Base-by-base conservation (phyloP, 2,329 filamentous ascomycete genomes). In the Sarocladiaceae sp. region DNA sequence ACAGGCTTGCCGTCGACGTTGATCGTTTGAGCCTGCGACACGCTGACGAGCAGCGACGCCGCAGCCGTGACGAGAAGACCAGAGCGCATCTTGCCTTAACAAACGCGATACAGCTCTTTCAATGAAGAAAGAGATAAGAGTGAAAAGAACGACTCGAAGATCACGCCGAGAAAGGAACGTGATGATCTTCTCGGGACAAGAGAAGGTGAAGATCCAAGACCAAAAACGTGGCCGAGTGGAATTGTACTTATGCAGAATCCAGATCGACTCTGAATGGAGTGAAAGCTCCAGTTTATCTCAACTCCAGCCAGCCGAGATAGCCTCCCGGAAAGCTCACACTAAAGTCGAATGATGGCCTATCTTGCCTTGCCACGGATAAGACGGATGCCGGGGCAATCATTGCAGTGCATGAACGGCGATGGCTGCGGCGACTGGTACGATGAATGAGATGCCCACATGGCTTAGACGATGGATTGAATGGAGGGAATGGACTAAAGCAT, bases 21-120 rank as follows among this genome's bases (percentile, higher is more conserved):
- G 46, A 64, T 59, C 25, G 60, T 64, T 56, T 64, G 60, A 26
- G 61, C 60, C 51, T 53, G 50, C 44, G 55, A 52, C 12, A 52
- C 48, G 50, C 53, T 52, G 40, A 42, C 52, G 48, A 60, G 49
- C 20, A 54, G 53, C 23, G 55, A 56, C 22, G 53, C 49, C 44
- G 56, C 55, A 25, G 28, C 54, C 52, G 52, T 42, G 52, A 56
- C 7, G 28, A 58, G 17, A 17, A 49, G 51, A 25, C 35, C 20
- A n/a, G 25, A 46, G 11, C 31, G 31, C 51, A 53, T 53, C n/a
- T 37, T 53, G 51, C n/a, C n/a, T n/a, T n/a, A n/a, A n/a, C n/a
- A 37, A 15, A 26, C 15, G 12, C 10, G 37, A 15, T 13, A n/a
- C 11, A 10, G 8, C 29, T 36, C 15, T 39, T 11, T 26, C 5